Base-by-base conservation (phyloP, 225 moss, liverwort and hornwort genomes). In the Anthoceros angustus region DNA sequence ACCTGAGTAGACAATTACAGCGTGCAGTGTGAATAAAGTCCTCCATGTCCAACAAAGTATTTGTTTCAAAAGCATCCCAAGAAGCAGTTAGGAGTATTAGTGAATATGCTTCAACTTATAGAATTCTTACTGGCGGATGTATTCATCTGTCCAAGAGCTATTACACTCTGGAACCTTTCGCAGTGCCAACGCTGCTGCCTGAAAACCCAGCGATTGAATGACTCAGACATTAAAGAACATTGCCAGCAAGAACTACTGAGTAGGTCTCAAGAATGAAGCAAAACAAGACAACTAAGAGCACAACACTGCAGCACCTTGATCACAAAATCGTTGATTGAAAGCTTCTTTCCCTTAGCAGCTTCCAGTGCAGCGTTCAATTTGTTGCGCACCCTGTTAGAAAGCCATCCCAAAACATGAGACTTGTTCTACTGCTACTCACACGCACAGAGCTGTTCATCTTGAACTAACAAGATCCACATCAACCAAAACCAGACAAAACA, bases 91-190 rank as follows among this genome's bases (percentile, higher is more conserved):
- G n/a, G 32, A 67, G 45, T 43, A 23, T 4, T 23, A 67, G 4
- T 16, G 50, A 43, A 41, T 42, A 40, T 26, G 41, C 2, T 23
- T 18, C 55, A 55, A 20, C 0, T 18, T 18, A 23, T 18, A 55
- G 55, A 55, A 15, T 15, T 55, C 86, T 72, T 80, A 95, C 88
- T 78, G 85, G 65, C 94, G 83, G 67, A 86, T 81, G 78, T 77
- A 86, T 38, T 95, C 90, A 64, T 90, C 86, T 20, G 90, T 90
- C 94, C 94, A 95, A 21, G 85, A 72, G 75, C 88, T 90, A 62
- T 95, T 95, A 61, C 83, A 84, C 77, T 90, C 83, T 18, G 94
- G 94, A 64, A 95, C 90, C 74, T 88, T 90, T 70, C 70, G 84
- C 69, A 81, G 67, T 62, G 94, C 88, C 78, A 90, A 80, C 39